Conservation (phyloP, 257 asterid species). For the Solanum appendiculatum region DNA sequence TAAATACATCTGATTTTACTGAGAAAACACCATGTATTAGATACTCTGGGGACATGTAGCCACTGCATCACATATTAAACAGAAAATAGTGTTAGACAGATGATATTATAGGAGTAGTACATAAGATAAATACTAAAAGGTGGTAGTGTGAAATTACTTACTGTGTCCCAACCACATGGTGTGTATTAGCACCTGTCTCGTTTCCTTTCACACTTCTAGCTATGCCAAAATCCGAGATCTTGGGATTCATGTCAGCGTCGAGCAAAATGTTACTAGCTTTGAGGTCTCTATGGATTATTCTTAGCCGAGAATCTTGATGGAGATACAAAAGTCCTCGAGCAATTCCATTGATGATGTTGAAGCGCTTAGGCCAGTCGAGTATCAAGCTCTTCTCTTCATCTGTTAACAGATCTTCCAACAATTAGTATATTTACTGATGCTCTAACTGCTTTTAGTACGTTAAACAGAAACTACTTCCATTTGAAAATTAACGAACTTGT, state of each 20-base stretch:
- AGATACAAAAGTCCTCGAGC: neutral
- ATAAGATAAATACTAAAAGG: neutral
- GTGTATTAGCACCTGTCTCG: conserved; percentile 19
- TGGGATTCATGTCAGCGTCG: conserved; percentile 21
- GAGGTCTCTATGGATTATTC: conserved; percentile 20
- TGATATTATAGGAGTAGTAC: neutral
- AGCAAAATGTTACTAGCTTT: conserved; percentile 24
- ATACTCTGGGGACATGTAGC: conserved; percentile 30
- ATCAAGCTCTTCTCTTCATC: neutral
- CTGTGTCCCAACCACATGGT: conserved; percentile 21
- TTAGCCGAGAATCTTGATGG: neutral
- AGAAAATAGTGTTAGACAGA: neutral
- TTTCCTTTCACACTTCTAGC: conserved; percentile 21
- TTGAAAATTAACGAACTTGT: neutral
- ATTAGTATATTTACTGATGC: neutral
- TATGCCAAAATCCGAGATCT: conserved; percentile 26
- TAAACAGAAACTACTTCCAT: neutral
- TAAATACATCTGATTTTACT: conserved; percentile 23
- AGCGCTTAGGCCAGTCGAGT: neutral
- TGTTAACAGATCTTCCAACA: neutral
- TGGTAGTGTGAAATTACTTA: neutral
- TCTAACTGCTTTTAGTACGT: neutral
- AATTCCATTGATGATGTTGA: neutral
- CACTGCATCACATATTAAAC: conserved; percentile 2
- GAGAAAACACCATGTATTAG: conserved; percentile 20